Percentiles rank a stretch among this genome's conserved stretches.
phyloP scores from a whole-genome alignment of 164 flowering plant species.

The Umbellularia californica region DNA sequence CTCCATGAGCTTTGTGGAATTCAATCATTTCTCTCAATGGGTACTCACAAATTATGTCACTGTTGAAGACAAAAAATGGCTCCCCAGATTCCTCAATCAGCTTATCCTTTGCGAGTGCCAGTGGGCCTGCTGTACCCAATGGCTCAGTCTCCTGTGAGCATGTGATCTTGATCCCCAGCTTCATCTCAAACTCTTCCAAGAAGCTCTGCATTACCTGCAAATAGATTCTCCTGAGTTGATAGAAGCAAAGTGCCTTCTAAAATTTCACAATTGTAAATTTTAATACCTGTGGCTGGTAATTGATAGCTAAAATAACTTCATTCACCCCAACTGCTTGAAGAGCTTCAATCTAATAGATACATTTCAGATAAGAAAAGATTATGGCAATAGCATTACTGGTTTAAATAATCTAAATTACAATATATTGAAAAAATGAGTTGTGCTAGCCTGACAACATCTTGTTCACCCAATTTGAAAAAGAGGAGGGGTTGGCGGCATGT shows the following conservation, averaged over 20 bases:
- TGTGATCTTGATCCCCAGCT: conserved; percentile 21
- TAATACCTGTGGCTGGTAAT: conserved; percentile 24
- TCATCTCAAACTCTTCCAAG: conserved; percentile 20
- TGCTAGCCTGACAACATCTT: too few species aligned
- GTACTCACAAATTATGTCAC: conserved; percentile 20
- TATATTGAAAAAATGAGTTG: too few species aligned
- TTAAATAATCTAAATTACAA: too few species aligned
- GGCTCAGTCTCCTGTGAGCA: conserved; percentile 26
- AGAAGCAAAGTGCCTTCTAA: neutral
- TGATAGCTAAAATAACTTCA: conserved; percentile 26
- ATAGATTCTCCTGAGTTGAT: neutral
- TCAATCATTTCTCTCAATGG: conserved; percentile 24
- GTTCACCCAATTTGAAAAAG: too few species aligned
- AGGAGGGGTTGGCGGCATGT: too few species aligned
- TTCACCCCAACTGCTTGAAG: conserved; percentile 23
- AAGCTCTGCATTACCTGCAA: conserved; percentile 21
- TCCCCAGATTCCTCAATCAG: conserved; percentile 16
- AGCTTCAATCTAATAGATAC: conserved; percentile 19
- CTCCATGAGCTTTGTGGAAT: conserved; percentile 23
- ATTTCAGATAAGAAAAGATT: neutral
- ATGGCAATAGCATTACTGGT: too few species aligned
- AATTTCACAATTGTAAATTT: neutral
- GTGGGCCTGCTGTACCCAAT: conserved; percentile 27
- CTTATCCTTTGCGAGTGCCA: conserved; percentile 21
- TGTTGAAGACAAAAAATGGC: conserved; percentile 27